These are phyloP conservation scores for Rhodosporidiobolus odoratus DNA, from an alignment of 768 basidiomycete species.

Conservation along the genomic window DNA sequence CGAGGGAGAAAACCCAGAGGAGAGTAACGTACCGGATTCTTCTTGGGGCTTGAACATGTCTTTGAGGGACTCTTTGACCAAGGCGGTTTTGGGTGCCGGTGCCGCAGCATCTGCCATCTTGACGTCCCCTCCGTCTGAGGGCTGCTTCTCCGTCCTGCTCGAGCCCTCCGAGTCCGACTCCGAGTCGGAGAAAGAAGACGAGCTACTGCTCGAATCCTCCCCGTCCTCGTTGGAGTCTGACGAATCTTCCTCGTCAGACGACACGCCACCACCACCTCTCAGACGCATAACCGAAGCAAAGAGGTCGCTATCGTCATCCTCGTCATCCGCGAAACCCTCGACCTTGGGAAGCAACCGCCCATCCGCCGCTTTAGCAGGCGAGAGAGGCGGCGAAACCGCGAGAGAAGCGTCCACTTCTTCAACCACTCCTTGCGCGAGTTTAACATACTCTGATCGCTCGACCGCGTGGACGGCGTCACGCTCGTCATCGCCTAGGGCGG, in stretches of 20 bases:
- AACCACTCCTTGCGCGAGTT: slow-evolving; percentile 14
- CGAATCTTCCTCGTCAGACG: neutral
- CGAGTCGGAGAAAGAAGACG: neutral
- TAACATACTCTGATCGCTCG: slow-evolving; percentile 8
- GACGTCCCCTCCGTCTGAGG: neutral
- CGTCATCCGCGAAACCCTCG: slow-evolving; percentile 33
- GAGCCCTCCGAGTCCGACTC: slow-evolving; percentile 1
- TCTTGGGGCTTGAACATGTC: slow-evolving; percentile 35
- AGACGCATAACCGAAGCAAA: slow-evolving; percentile 12
- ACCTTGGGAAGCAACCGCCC: slow-evolving; percentile 17
- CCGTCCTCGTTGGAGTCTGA: neutral
- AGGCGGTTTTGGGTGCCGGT: neutral
- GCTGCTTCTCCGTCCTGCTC: neutral
- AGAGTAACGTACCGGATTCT: slow-evolving; percentile 6
- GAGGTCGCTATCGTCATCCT: slow-evolving; percentile 24
- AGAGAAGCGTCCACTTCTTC: too few species aligned
- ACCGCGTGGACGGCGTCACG: neutral
- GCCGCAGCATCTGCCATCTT: neutral
- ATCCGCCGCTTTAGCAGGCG: neutral
- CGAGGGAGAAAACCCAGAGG: neutral
- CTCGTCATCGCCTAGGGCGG: slow-evolving; percentile 17
- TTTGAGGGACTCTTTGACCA: slow-evolving; percentile 9
- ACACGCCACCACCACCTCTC: slow-evolving; percentile 21
- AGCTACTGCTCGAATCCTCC: neutral
- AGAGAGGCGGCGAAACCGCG: neutral